Percentiles rank a stretch among this genome's conserved stretches.
Evolutionary conservation across 305 asterid species (phyloP).

Genomic region (Coffea humblotiana): DNA sequence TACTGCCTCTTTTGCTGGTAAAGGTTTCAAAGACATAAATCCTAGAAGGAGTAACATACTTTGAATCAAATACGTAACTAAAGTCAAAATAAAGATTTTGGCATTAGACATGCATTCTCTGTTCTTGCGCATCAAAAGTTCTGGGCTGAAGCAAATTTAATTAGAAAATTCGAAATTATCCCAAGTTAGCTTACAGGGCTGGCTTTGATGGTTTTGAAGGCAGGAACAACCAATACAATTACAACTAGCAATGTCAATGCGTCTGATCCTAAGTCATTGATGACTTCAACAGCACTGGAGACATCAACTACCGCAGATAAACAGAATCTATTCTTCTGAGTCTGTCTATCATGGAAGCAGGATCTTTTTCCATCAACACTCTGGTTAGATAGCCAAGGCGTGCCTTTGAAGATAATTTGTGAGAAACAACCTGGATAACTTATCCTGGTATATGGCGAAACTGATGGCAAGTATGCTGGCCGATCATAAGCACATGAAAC

Average conservation of each 20-base stretch:
- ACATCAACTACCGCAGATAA: slow-evolving; percentile 65
- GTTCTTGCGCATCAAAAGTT: background rate
- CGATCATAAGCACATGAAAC: slow-evolving; percentile 40
- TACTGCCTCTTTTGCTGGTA: background rate
- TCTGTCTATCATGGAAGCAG: slow-evolving; percentile 28
- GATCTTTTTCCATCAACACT: slow-evolving; percentile 34
- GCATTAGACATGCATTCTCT: background rate
- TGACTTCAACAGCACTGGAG: slow-evolving; percentile 85
- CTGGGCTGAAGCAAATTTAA: background rate
- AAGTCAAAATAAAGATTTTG: background rate
- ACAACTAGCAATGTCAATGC: slow-evolving; percentile 90
- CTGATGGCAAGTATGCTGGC: slow-evolving; percentile 35
- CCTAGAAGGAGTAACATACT: background rate
- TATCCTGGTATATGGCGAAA: slow-evolving; percentile 37
- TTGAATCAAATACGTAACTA: background rate
- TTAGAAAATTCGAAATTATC: background rate
- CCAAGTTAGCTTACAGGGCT: slow-evolving; percentile 80
- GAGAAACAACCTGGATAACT: slow-evolving; percentile 30
- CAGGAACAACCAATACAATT: slow-evolving; percentile 93
- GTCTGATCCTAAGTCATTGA: slow-evolving; percentile 92
- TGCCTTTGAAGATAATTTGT: slow-evolving; percentile 43
- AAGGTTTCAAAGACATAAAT: background rate
- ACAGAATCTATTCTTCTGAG: slow-evolving; percentile 39
- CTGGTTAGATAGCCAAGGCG: slow-evolving; percentile 29
- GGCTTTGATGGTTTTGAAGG: slow-evolving; percentile 77